Evolutionary conservation across 2,329 filamentous ascomycete species (phyloP), one percentile per base, ranked within the genome.

Genomic region (Apiospora saccharicola): DNA sequence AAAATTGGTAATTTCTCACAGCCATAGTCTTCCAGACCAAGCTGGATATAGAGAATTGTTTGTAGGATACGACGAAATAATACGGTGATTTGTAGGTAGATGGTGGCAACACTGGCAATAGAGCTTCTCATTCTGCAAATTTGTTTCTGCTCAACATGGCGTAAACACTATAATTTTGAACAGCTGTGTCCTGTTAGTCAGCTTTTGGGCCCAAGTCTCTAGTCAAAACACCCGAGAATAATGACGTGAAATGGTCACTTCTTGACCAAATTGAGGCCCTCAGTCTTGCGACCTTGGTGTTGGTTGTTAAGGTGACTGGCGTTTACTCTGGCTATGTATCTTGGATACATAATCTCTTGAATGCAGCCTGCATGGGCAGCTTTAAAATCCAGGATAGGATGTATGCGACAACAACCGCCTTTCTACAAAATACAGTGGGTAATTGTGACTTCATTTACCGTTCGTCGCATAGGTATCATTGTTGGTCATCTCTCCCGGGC

Each of bases 1-100:
- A 41, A 34, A 22, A 1, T n/a, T 64, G 30, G 6, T 34, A n/a
- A 64, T 41, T n/a, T 64, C 34, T 64, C 57, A 8, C 57, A 22
- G 3, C 14, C 22, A 12, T 30, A 3, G 10, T 8, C 19, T 41
- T 41, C 10, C 34, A n/a, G 34, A 10, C 12, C 19, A 7, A 1
- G 57, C 57, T 64, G 34, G 30, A 64, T 64, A 64, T n/a, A 64
- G 57, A 64, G 30, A 64, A 64, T 8, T 41, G 57, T n/a, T 41
- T 64, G 57, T 64, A 64, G 3, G 34, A 64, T 41, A 64, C 34
- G 19, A 37, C 34, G 34, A 14, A n/a, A 64, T 22, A 16, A n/a
- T 13, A 41, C 57, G 34, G 14, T 64, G 57, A 64, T 41, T 64
- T 64, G 19, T 34, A 41, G 22, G 41, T 64, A 64, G 57, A 41